Evolutionary conservation across 2,329 filamentous ascomycete species (phyloP).

Genomic region (Trematosphaeria pertusa): DNA sequence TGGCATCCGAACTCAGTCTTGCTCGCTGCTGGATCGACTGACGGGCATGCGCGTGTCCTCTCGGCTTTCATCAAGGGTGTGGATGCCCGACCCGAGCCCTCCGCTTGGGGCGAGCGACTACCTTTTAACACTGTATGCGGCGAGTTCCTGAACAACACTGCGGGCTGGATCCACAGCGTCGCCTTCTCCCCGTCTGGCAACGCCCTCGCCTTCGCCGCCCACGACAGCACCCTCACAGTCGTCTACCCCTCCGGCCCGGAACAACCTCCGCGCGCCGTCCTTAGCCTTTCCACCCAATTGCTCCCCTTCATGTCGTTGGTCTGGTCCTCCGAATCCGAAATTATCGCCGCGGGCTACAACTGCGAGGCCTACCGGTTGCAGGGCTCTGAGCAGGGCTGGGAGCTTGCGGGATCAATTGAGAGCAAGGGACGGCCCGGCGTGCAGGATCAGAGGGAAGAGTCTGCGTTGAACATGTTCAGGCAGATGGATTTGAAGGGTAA

Average conservation of each 20-base stretch:
- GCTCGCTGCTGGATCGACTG: conserved; percentile 92
- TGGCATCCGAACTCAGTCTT: conserved; percentile 99
- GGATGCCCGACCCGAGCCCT: conserved; percentile 83
- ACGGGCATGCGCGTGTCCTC: conserved; percentile 94
- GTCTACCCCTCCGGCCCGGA: conserved; percentile 94
- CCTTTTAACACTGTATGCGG: conserved; percentile 99
- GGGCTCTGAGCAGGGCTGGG: conserved; percentile 81
- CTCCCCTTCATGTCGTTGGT: conserved; percentile 91
- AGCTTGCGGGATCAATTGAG: conserved; percentile 82
- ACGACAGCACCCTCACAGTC: conserved; percentile 95
- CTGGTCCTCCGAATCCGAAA: conserved; percentile 91
- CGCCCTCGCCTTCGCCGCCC: conserved; percentile 90
- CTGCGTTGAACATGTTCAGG: conserved; percentile 95
- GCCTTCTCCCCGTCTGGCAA: conserved; percentile 92
- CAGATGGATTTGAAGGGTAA: conserved; percentile 99
- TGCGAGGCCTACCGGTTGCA: conserved; percentile 89
- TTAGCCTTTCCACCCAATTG: conserved; percentile 88
- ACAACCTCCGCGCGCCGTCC: conserved; percentile 85
- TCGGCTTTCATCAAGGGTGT: conserved; percentile 96
- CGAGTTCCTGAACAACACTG: conserved; percentile 94
- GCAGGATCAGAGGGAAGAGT: conserved; percentile 78
- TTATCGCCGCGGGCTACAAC: conserved; percentile 91
- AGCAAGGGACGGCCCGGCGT: conserved; percentile 68
- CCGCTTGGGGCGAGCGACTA: conserved; percentile 91
- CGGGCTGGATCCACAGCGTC: conserved; percentile 94